Evolutionary conservation across 495 filamentous ascomycete species (phyloP), one percentile per base, ranked within the genome.

Genomic region (Hypoxylon intermedium): DNA sequence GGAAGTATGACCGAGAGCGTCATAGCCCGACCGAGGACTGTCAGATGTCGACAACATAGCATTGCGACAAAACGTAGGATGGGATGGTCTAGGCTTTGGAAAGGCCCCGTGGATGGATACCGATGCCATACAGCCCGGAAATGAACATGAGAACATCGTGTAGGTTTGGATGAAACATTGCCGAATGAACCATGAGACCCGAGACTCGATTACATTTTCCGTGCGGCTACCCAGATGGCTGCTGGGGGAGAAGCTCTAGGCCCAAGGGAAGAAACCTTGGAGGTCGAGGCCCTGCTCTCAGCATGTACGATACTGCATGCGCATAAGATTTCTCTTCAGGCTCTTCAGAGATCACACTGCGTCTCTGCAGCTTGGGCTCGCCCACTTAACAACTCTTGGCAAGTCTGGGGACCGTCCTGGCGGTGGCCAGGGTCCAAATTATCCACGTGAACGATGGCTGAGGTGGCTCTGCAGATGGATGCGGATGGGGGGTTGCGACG

Each of bases 401-500:
- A 33, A 65, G 61, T 65, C 61, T 65, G 61, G 61, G 54, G 60
- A 64, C 60, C 36, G 48, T 54, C 44, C 43, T 57, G 54, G 49
- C 42, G 49, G 28, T 50, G 37, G 37, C 54, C 43, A 48, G 53
- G 54, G 49, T 54, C 44, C 38, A 20, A 54, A 45, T 46, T 34
- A 58, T 54, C 61, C 61, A 65, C 61, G 61, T 65, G 61, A 65
- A 65, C 61, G 33, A 36, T 65, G 50, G 61, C 45, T 65, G 61
- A 65, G 61, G 61, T 65, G 61, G 54, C 61, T 60, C 61, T 65
- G 61, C 61, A 65, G 55, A 59, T 55, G 45, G 40, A 44, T 52
- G 60, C 53, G 60, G 60, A 50, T 43, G 3, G 34, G 60, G 49
- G 45, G 44, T 53, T n/a, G 49, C 42, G 47, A 53, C 41, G 60